phyloP scores from a whole-genome alignment of 2,329 filamentous ascomycete species.

The Polychaeton citri region DNA sequence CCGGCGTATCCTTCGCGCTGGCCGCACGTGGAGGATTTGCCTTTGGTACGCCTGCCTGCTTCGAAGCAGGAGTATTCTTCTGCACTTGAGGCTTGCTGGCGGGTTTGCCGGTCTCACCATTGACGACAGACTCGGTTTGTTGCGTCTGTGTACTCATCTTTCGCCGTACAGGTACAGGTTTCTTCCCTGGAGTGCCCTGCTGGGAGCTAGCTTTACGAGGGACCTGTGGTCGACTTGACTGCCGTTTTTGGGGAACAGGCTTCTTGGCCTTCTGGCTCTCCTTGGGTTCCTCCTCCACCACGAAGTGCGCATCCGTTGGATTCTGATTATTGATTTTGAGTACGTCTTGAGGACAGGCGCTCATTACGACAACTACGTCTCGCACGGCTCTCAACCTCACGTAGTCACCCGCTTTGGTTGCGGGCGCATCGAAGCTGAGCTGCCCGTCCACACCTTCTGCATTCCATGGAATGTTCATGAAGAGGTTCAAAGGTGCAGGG shows the following conservation, averaged over 20 bases:
- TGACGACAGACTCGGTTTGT: not conserved
- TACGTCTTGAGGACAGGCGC: slow-evolving; percentile 33
- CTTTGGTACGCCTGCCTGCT: not conserved
- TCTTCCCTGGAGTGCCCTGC: not conserved
- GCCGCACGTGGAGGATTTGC: not conserved
- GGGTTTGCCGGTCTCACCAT: not conserved
- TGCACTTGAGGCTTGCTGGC: not conserved
- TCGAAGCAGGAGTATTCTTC: not conserved
- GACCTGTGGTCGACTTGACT: not conserved
- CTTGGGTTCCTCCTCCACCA: slow-evolving; percentile 20
- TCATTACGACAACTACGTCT: slow-evolving; percentile 35
- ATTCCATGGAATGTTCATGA: slow-evolving; percentile 20
- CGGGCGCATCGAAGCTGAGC: slow-evolving; percentile 27
- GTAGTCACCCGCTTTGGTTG: slow-evolving; percentile 28
- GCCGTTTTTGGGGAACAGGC: slow-evolving; percentile 2
- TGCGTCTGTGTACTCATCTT: not conserved
- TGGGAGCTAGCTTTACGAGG: not conserved
- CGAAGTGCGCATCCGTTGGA: slow-evolving; percentile 31
- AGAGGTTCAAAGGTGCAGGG: slow-evolving; percentile 34
- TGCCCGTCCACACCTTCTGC: slow-evolving; percentile 16
- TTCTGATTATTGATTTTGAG: slow-evolving; percentile 28
- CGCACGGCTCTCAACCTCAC: slow-evolving; percentile 30
- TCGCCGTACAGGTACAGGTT: not conserved
- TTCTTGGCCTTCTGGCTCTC: slow-evolving; percentile 11
- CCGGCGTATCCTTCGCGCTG: not conserved